Percentiles rank a stretch among this genome's conserved stretches.
Conservation (phyloP, 306 rosid species). For the Prunus davidiana region DNA sequence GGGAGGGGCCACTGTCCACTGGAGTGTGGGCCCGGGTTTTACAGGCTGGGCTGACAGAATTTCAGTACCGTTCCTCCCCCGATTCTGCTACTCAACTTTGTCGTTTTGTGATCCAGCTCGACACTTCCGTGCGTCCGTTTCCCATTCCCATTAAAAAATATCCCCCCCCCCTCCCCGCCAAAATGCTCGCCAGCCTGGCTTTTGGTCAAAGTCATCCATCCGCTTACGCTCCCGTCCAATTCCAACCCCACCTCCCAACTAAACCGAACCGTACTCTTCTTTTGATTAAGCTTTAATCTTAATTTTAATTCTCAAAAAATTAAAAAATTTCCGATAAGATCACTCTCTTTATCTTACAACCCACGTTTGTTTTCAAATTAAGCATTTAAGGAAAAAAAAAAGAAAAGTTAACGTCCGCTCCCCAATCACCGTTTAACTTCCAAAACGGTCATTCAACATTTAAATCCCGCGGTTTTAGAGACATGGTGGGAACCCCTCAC, state of each 20-base stretch:
- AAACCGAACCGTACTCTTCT: conserved; percentile 4
- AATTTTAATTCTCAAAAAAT: not conserved
- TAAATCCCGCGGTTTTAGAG: not conserved
- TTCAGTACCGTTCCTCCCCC: conserved; percentile 34
- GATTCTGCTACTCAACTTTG: conserved; percentile 35
- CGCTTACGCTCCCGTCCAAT: conserved; percentile 24
- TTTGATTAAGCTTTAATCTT: not conserved
- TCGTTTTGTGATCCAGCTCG: conserved; percentile 44
- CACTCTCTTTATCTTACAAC: conserved; percentile 1
- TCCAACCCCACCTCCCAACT: not conserved
- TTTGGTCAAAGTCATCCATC: conserved; percentile 40
- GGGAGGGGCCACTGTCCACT: conserved; percentile 6
- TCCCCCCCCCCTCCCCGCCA: not conserved
- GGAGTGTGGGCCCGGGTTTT: conserved; percentile 25
- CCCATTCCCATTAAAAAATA: not conserved
- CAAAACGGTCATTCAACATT: conserved; percentile 24
- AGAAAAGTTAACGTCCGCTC: not conserved
- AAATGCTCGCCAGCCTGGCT: conserved; percentile 46
- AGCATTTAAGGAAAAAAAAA: not conserved
- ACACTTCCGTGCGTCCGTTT: conserved; percentile 32
- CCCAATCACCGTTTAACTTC: conserved; percentile 12
- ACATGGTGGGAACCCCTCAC: not conserved
- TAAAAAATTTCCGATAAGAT: not conserved
- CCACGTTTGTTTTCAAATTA: not conserved
- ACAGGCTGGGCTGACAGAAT: conserved; percentile 52